Evolutionary conservation across 192 early-diverging fungal genomes (phyloP).

Genomic region (Linnemannia zychae): DNA sequence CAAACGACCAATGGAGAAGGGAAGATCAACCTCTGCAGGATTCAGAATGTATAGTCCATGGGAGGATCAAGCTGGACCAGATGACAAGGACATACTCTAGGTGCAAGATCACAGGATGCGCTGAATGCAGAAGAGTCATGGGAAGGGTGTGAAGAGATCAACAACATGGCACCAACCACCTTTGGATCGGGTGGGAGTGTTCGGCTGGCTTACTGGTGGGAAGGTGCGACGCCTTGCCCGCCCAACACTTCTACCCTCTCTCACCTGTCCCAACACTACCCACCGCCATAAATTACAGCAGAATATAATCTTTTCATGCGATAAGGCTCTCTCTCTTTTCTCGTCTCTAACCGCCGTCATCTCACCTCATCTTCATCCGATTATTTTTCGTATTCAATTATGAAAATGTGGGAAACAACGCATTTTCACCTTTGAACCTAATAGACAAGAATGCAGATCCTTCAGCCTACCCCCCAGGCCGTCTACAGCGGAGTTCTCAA

Average conservation of each 20-base stretch:
- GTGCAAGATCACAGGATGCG: neutral
- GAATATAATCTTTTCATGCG: neutral
- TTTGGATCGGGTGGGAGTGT: neutral
- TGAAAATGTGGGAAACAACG: too few relatives aligned
- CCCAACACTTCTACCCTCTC: neutral
- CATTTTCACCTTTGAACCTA: neutral
- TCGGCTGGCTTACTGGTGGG: neutral
- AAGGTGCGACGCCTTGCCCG: neutral
- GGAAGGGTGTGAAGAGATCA: neutral
- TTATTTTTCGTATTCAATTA: neutral
- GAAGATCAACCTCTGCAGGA: neutral
- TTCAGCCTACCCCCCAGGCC: slow-evolving; percentile 74
- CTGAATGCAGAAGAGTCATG: neutral
- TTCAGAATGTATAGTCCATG: neutral
- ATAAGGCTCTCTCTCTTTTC: neutral
- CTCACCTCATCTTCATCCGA: neutral
- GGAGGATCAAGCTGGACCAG: neutral
- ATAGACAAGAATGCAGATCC: slow-evolving; percentile 95
- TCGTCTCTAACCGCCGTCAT: neutral
- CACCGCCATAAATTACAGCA: neutral
- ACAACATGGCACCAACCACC: neutral
- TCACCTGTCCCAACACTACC: neutral
- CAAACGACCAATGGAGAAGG: neutral
- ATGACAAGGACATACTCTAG: neutral
- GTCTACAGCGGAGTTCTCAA: slow-evolving; percentile 80